phyloP scores from a whole-genome alignment of 1,284 basidiomycete genomes.

The Tranzscheliella williamsii region DNA sequence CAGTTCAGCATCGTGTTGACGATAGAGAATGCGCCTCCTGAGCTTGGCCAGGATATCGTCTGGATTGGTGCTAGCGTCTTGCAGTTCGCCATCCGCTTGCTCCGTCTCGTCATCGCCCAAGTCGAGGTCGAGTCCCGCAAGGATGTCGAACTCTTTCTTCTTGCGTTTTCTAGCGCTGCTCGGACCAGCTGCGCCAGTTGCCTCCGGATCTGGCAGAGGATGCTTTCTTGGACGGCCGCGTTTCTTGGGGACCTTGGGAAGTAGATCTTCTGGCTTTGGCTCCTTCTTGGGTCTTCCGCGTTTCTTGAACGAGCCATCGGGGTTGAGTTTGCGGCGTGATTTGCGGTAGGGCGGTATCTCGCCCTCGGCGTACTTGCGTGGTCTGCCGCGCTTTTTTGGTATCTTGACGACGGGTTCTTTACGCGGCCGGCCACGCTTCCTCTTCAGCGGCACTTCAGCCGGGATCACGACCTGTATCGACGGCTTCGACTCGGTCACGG shows the following conservation, averaged over 20 bases:
- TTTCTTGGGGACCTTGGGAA: slow-evolving; percentile 27
- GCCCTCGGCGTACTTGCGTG: slow-evolving; percentile 25
- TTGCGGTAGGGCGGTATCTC: slow-evolving; percentile 10
- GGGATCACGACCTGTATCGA: slow-evolving; percentile 25
- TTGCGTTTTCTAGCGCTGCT: slow-evolving; percentile 1
- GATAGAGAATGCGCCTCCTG: slow-evolving; percentile 27
- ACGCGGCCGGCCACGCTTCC: slow-evolving; percentile 23
- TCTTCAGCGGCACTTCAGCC: slow-evolving; percentile 1
- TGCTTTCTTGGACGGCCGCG: slow-evolving; percentile 26
- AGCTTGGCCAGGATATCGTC: slow-evolving; percentile 26
- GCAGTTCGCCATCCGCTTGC: slow-evolving; percentile 1
- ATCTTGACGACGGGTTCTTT: slow-evolving; percentile 7
- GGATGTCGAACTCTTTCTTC: slow-evolving; percentile 33
- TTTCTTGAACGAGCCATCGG: slow-evolving; percentile 23
- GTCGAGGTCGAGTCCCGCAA: slow-evolving; percentile 25
- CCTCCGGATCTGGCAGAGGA: neutral
- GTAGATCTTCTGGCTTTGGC: slow-evolving; percentile 17
- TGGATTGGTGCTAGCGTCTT: neutral
- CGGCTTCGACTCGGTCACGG: neutral
- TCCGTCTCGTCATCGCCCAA: slow-evolving; percentile 4
- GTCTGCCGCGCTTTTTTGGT: slow-evolving; percentile 34
- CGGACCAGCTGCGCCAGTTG: neutral
- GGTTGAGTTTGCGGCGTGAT: slow-evolving; percentile 23
- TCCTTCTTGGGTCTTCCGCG: slow-evolving; percentile 34
- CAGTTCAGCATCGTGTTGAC: slow-evolving; percentile 31